Evolutionary conservation across 805 yeast genomes (phyloP), one percentile per base, ranked within the genome.

Genomic region (Barnettozyma botsteinii): DNA sequence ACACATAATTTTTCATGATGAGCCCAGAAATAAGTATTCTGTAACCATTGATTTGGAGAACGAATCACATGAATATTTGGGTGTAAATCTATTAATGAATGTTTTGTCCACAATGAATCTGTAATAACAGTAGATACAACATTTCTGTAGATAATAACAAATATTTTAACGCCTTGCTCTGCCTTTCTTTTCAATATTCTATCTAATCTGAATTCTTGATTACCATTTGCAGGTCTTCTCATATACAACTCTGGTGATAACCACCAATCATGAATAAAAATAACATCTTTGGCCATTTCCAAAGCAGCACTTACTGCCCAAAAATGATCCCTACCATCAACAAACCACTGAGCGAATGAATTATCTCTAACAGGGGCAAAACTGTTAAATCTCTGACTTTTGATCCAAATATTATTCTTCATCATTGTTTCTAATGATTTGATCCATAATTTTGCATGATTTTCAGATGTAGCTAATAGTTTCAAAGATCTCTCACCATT

Each of bases 181-280:
- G 99, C 99, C 51, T 87, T 86, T 43, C 94, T 70, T 57, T 85
- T 86, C 49, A 93, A 67, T 2, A 93, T 61, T 54, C 98, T 72
- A 61, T 93, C 99, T 31, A 93, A 65, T 57, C 99, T 74, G 81
- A 87, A 93, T 47, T 85, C 82, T 60, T 93, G 98, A 52, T 91
- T 91, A 8, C 96, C 96, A 60, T 85, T 82, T 0, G 95, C 91
- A 0, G 98, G 98, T 37, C 99, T 70, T 47, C 98, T 75, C 64
- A 93, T 67, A 53, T 93, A 94, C 4, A 93, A 59, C 60, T 93
- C 98, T 0, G 99, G 99, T 5, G 91, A 76, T 20, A 93, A 68
- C 98, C 98, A 93, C 99, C 99, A 93, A 55, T 91, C 99, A 56
- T 93, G 97, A 36, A 93, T 87, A 58, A 81, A 93, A 25, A 93